A percentile compares a stretch with the other conserved stretches of the same genome.
Evolutionary conservation across 345 rosid genomes (phyloP).

Genomic region (Eucalyptus pumila): DNA sequence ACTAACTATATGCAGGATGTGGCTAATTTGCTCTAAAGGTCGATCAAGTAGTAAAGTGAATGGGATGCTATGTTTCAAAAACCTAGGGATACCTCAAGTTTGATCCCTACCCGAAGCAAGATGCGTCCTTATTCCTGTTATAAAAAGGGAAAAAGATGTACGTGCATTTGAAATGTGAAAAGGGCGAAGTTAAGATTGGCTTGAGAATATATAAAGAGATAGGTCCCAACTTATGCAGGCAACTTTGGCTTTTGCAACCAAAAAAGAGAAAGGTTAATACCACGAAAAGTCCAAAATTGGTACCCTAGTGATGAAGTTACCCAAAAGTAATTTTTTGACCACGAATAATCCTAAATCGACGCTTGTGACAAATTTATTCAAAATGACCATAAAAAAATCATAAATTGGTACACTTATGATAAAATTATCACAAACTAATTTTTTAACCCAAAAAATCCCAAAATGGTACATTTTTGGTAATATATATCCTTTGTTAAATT

Average conservation of each 20-base stretch:
- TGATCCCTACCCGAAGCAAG: background rate
- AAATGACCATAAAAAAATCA: too few relatives aligned
- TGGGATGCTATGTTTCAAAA: background rate
- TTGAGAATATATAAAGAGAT: background rate
- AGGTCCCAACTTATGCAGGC: background rate
- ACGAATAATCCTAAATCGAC: accelerated
- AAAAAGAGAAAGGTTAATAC: too few relatives aligned
- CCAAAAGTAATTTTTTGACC: too few relatives aligned
- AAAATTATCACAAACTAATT: too few relatives aligned
- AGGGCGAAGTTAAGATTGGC: background rate
- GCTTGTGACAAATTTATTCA: too few relatives aligned
- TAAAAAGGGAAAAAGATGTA: background rate
- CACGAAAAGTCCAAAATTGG: too few relatives aligned
- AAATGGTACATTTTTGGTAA: too few relatives aligned
- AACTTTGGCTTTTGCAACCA: background rate
- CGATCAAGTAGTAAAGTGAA: background rate
- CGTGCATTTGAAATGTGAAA: background rate
- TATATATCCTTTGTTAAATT: too few relatives aligned
- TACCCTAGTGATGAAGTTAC: too few relatives aligned
- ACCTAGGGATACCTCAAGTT: background rate
- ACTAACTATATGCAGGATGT: background rate
- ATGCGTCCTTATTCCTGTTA: background rate
- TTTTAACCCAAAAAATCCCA: too few relatives aligned
- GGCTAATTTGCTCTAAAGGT: background rate
- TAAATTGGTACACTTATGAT: too few relatives aligned